Evolutionary conservation across 306 rosid species (phyloP).

Genomic region (Oemleria cerasiformis): DNA sequence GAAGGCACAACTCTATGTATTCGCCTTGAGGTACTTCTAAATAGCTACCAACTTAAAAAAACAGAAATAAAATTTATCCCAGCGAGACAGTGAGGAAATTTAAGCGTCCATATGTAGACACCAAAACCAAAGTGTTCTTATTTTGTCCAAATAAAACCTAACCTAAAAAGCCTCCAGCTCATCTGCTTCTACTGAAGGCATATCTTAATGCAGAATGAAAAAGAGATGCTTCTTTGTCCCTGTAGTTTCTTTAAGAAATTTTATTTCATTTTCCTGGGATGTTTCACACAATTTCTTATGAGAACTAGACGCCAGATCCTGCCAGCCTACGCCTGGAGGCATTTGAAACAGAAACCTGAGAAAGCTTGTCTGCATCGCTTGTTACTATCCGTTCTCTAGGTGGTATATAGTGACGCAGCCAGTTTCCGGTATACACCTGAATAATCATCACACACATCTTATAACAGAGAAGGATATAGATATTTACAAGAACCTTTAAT

Average conservation of each 20-base stretch:
- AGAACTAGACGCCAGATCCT: constrained; percentile 55
- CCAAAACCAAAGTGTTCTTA: constrained; percentile 5
- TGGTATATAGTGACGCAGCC: constrained; percentile 72
- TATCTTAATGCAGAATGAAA: neutral
- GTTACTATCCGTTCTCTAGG: constrained; percentile 42
- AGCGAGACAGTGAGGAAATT: neutral
- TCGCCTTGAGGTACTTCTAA: neutral
- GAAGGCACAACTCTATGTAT: neutral
- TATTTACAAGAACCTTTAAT: neutral
- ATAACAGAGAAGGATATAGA: neutral
- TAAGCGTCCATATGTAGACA: neutral
- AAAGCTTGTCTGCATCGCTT: constrained; percentile 55
- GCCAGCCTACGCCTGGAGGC: constrained; percentile 74
- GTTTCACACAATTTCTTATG: neutral
- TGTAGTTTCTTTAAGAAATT: neutral
- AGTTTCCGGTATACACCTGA: constrained; percentile 78
- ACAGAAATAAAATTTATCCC: neutral
- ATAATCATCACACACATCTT: constrained; percentile 6
- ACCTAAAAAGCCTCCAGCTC: neutral
- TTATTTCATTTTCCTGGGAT: constrained; percentile 18
- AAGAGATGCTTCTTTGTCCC: constrained; percentile 3
- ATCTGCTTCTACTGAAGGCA: neutral
- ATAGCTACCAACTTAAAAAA: neutral
- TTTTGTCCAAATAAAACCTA: neutral
- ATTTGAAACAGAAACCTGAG: constrained; percentile 71